Percentiles rank a stretch among this genome's conserved stretches.
phyloP scores from a whole-genome alignment of 768 basidiomycete species.

The Mycena haematopus region DNA sequence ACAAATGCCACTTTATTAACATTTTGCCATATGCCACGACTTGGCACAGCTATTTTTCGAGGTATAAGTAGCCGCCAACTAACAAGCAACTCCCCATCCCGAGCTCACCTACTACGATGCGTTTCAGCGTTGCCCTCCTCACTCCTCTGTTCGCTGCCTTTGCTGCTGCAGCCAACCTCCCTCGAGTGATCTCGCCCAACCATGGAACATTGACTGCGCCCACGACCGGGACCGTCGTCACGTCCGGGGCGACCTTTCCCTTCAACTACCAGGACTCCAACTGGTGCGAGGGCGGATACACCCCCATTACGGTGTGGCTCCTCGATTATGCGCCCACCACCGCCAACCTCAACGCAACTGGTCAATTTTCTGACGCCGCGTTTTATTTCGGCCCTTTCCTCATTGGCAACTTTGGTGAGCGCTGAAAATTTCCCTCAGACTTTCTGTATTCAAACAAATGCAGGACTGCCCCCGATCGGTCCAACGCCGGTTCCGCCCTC shows the following conservation, averaged over 20 bases:
- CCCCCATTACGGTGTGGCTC: conserved; percentile 30
- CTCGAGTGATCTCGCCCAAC: conserved; percentile 14
- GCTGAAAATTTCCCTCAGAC: neutral
- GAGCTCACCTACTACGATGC: conserved; percentile 15
- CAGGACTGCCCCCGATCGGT: conserved; percentile 22
- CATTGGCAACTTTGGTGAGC: conserved; percentile 20
- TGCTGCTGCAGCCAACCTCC: conserved; percentile 11
- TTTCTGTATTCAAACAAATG: neutral
- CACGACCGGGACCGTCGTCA: conserved; percentile 2
- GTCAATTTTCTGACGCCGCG: conserved; percentile 23
- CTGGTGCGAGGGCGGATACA: conserved; percentile 35
- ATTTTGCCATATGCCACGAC: neutral
- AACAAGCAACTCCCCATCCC: neutral
- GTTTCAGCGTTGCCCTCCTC: conserved; percentile 18
- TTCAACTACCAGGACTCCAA: conserved; percentile 31
- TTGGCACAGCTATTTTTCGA: neutral
- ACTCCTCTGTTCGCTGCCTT: conserved; percentile 15
- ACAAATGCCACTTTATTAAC: conserved; percentile 1
- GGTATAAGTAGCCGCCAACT: conserved; percentile 12
- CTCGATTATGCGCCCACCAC: conserved; percentile 28
- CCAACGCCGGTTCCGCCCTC: conserved; percentile 22
- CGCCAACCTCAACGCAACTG: conserved; percentile 29
- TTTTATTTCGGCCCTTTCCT: conserved; percentile 27
- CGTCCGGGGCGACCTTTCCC: conserved; percentile 17
- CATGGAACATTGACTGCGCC: conserved; percentile 29